phyloP scores from a whole-genome alignment of 192 early-diverging fungal genomes.

The Coemansia sp. region DNA sequence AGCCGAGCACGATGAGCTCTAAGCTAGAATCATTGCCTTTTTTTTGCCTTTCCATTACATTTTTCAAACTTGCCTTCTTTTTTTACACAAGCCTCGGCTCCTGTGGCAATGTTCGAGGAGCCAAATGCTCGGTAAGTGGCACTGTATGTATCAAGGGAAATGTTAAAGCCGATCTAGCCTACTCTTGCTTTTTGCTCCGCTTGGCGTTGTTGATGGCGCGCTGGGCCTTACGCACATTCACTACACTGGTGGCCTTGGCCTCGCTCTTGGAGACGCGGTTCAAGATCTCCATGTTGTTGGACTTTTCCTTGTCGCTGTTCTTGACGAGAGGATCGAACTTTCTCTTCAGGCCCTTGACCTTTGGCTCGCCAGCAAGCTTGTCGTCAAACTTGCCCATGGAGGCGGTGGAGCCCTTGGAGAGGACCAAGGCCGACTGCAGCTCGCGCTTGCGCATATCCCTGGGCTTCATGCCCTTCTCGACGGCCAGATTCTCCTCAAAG shows the following conservation, averaged over 20 bases:
- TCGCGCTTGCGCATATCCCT: conserved; percentile 67
- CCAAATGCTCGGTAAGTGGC: too few species aligned
- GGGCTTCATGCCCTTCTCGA: conserved; percentile 55
- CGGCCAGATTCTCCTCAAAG: conserved; percentile 70
- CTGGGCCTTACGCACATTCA: conserved; percentile 54
- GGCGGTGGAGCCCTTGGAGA: conserved; percentile 83
- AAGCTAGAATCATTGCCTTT: conserved; percentile 4
- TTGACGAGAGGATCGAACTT: conserved; percentile 66
- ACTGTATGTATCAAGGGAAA: background rate
- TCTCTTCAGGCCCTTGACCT: conserved; percentile 77
- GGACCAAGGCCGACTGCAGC: conserved; percentile 67
- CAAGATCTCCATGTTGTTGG: conserved; percentile 64
- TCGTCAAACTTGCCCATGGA: conserved; percentile 91
- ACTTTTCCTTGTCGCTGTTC: conserved; percentile 69
- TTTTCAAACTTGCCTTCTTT: background rate
- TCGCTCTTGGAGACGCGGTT: conserved; percentile 63
- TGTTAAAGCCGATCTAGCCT: background rate
- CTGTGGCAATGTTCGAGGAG: too few species aligned
- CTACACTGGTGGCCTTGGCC: conserved; percentile 23
- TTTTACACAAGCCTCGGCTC: too few species aligned
- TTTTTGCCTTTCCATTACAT: background rate
- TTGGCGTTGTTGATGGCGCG: conserved; percentile 48
- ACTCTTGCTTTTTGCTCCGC: conserved; percentile 24
- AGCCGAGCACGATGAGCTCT: conserved; percentile 55
- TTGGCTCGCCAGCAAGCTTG: conserved; percentile 74